phyloP scores from a whole-genome alignment of 1,284 basidiomycete genomes.

The Fomitopsis pinicola region DNA sequence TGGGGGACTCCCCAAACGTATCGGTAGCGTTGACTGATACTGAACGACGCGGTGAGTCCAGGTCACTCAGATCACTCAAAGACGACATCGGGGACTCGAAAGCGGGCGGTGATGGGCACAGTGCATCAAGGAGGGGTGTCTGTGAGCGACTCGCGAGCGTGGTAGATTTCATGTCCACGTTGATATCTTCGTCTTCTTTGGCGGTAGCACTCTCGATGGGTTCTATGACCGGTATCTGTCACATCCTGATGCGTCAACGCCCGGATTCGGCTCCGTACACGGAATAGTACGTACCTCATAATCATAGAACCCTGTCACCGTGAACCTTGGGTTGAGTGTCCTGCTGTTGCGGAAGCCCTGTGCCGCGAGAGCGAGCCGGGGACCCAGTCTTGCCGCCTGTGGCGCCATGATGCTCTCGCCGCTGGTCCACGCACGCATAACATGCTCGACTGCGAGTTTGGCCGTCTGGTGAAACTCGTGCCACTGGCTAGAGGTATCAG shows the following conservation, averaged over 20 bases:
- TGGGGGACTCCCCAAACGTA: too few species aligned
- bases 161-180: too few species aligned
- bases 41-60: too few species aligned
- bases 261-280: not conserved
- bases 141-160: too few species aligned
- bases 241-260: not conserved
- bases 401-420: not conserved
- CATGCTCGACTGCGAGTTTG: not conserved
- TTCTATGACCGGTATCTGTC: too few species aligned
- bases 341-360: conserved; percentile 8
- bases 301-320: conserved; percentile 2
- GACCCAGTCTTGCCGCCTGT: conserved; percentile 16
- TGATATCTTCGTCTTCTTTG: too few species aligned
- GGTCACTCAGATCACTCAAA: too few species aligned
- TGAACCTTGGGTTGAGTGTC: not conserved
- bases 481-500: not conserved
- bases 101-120: too few species aligned
- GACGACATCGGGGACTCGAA: too few species aligned
- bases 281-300: not conserved
- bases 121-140: too few species aligned
- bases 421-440: not conserved
- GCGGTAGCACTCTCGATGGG: too few species aligned
- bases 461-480: not conserved
- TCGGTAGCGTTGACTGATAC: too few species aligned
- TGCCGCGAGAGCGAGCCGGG: conserved; percentile 35